Conservation (phyloP, 2,329 filamentous ascomycete species). For the Talaromyces sp. region DNA sequence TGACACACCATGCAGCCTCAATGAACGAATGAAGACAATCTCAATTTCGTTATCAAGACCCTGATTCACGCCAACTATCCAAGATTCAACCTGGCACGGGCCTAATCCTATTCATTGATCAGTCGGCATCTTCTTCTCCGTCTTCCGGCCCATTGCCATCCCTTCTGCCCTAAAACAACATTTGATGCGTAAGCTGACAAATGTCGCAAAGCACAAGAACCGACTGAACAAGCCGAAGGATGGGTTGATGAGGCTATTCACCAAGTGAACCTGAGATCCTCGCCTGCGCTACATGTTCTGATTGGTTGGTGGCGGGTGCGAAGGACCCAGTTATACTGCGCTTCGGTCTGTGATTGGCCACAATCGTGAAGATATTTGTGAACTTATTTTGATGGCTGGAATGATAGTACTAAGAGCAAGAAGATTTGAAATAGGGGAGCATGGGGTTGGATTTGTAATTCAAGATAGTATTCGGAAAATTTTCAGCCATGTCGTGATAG, state of each 20-base stretch:
- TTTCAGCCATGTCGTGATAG: background rate
- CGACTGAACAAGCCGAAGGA: background rate
- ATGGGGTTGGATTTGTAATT: background rate
- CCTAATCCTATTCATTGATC: background rate
- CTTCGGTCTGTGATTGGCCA: slow-evolving; percentile 2
- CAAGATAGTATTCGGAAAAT: background rate
- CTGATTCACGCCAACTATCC: background rate
- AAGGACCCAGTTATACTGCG: background rate
- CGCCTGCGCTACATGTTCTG: background rate
- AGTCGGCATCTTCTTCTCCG: background rate
- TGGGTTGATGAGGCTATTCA: background rate
- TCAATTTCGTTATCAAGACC: background rate
- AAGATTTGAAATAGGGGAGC: background rate
- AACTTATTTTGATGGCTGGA: background rate
- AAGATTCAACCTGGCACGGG: background rate
- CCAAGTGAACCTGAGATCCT: background rate
- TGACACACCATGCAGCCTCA: background rate
- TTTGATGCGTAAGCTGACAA: background rate
- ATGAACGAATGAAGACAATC: background rate
- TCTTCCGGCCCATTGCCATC: background rate
- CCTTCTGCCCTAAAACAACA: no score
- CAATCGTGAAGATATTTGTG: background rate
- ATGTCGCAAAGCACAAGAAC: background rate
- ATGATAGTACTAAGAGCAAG: background rate
- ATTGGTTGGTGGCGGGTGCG: background rate